phyloP scores from a whole-genome alignment of 257 asterid species.

The Solanum paucissectum region DNA sequence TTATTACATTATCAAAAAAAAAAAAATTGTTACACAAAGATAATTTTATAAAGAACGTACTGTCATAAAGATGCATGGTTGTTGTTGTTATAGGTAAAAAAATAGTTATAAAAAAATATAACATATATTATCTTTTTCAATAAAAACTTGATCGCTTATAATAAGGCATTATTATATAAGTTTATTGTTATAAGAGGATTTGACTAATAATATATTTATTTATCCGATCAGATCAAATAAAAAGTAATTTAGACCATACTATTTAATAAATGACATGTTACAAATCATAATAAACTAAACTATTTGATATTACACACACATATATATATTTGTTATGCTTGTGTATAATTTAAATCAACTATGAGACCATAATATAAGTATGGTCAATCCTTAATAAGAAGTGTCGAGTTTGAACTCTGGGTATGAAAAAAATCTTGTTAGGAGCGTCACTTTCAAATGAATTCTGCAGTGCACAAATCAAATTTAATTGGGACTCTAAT shows the following conservation, averaged over 20 bases:
- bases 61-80: neutral
- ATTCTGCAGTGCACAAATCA: rapidly evolving
- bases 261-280: neutral
- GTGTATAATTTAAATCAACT: neutral
- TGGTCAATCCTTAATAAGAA: too few species aligned
- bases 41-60: neutral
- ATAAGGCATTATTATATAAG: neutral
- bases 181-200: neutral
- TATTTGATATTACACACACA: too few species aligned
- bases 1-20: neutral
- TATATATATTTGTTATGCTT: neutral
- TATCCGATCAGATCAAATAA: too few species aligned
- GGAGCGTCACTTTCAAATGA: rapidly evolving
- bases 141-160: neutral
- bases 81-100: neutral
- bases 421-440: too few species aligned
- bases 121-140: neutral
- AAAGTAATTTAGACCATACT: too few species aligned
- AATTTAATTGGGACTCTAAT: too few species aligned
- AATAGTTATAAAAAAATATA: neutral
- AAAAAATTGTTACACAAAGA: neutral
- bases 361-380: neutral
- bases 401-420: rapidly evolving
- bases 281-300: too few species aligned
- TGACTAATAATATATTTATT: neutral